Percentiles rank a stretch among this genome's conserved stretches.
Evolutionary conservation across 495 filamentous ascomycete genomes (phyloP).

Genomic region (Tuber indicum): DNA sequence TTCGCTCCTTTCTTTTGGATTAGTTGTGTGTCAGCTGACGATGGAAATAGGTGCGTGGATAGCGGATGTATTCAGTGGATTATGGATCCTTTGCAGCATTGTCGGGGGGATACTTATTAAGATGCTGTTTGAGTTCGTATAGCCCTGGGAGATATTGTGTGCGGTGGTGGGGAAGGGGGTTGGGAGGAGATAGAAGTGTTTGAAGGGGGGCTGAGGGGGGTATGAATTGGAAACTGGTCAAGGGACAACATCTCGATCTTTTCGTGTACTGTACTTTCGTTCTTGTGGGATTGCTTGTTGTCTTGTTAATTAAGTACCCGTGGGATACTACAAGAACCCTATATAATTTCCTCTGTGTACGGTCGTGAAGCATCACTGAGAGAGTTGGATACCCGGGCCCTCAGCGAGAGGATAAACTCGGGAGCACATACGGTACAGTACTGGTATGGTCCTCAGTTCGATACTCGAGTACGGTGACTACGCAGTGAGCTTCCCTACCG

Average conservation of each 20-base stretch:
- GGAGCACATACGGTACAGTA: background rate
- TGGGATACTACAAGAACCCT: background rate
- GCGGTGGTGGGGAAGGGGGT: too few relatives aligned
- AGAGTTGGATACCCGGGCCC: background rate
- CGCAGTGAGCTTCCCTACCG: too few relatives aligned
- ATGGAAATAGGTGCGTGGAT: slow-evolving; percentile 8
- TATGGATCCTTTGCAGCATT: slow-evolving; percentile 19
- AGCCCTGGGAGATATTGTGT: background rate
- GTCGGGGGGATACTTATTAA: background rate
- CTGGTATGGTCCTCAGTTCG: too few relatives aligned
- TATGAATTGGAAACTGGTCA: background rate
- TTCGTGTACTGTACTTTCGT: background rate
- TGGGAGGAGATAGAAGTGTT: too few relatives aligned
- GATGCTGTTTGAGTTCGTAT: background rate
- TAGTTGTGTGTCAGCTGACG: background rate
- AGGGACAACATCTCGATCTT: background rate
- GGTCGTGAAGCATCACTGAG: background rate
- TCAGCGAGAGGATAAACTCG: background rate
- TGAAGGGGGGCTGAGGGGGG: background rate
- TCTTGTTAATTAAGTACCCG: background rate
- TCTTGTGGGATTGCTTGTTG: background rate
- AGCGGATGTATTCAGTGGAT: slow-evolving; percentile 15
- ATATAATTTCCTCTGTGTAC: background rate
- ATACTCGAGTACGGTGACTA: too few relatives aligned
- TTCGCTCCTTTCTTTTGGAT: background rate